Base-by-base conservation (phyloP, 1,284 basidiomycete species). In the Rhodotorula sp. region DNA sequence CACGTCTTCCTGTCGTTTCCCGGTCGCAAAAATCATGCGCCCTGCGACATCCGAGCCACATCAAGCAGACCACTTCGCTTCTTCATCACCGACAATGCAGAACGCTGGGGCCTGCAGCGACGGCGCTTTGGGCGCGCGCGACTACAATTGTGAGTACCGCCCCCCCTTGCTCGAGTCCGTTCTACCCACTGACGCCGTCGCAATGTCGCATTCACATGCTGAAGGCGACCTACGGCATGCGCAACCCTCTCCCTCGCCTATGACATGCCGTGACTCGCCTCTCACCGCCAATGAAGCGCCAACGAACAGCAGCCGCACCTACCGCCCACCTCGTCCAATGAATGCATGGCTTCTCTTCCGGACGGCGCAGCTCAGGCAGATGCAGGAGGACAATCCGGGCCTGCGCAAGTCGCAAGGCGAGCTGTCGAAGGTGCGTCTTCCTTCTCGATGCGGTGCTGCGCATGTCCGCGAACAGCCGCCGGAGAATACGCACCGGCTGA, bases 281-380 rank as follows among this genome's bases (percentile, higher is more conserved):
- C 40, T 46, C 20, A 16, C 52, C 1, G 52, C 26, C 7, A 28
- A 46, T 62, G 40, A 52, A 20, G 22, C 44, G 15, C 40, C 18
- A 20, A 47, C 24, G 34, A n/a, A n/a, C 31, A 40, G 13, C 34
- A 9, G 44, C 52, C 59, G 47, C 37, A 48, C 65, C 1, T 57
- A 63, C 24, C 55, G 67, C 11, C 68, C 68, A 10, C 68, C 68
- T 9, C 57, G 68, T 6, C 64, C 68, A 30, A 66, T 65, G 62
- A 69, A 69, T 44, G 64, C 64, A 1, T 69, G 68, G 68, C 56
- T 69, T 20, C 34, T 69, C 13, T 69, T 69, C 20, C 53, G 68
- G 1, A 69, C 44, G 3, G 60, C 64, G 22, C 68, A 65, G 53
- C 60, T 69, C 24, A 55, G 54, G n/a, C 60, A 56, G 34, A 30